These are phyloP conservation scores for Calocera cornea DNA, from an alignment of 768 basidiomycete genomes.

Conservation along the genomic window DNA sequence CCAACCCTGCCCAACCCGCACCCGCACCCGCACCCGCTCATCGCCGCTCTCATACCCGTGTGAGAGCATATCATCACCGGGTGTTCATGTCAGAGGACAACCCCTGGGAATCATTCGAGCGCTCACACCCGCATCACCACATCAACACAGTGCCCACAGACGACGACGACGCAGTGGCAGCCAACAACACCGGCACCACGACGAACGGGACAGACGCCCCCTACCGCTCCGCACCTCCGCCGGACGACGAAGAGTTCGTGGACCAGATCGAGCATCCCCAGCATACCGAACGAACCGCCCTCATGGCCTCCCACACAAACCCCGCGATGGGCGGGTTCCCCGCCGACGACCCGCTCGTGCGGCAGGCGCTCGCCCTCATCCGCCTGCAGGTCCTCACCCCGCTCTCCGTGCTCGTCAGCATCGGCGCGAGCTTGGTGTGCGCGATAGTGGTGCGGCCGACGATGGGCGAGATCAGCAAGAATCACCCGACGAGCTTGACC, in stretches of 20 bases:
- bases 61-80: no score
- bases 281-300: background rate
- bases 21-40: no score
- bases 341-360: background rate
- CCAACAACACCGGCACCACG: no score
- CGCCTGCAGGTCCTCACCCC: conserved; percentile 81
- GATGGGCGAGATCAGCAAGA: conserved; percentile 37
- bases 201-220: no score
- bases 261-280: background rate
- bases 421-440: conserved; percentile 59
- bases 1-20: no score
- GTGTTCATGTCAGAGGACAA: background rate
- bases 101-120: background rate
- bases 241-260: background rate
- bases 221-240: background rate
- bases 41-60: no score
- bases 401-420: conserved; percentile 65
- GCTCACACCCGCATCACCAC: background rate
- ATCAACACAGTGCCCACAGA: background rate
- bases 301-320: background rate
- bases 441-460: conserved; percentile 51
- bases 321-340: no score
- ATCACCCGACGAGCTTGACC: conserved; percentile 56
- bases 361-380: conserved; percentile 18
- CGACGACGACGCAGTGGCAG: background rate